Evolutionary conservation across 768 basidiomycete genomes (phyloP), one percentile per base, ranked within the genome.

Genomic region (Collybiopsis luxurians): DNA sequence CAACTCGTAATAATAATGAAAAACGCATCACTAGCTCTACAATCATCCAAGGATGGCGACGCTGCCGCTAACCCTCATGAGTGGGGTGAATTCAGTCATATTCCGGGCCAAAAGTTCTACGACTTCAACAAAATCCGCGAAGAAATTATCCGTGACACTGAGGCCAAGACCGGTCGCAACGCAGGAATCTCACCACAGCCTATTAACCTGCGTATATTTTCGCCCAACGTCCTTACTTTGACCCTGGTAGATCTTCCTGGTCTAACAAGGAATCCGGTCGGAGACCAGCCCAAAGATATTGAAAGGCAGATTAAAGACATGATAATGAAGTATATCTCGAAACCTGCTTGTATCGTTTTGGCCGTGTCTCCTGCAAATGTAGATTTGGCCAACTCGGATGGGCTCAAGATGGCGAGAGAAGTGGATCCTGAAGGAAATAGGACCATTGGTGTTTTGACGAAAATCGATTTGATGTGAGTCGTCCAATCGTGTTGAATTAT

Each of bases 331-430:
- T 98, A 89, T 67, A 98, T 98, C 67, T 86, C 91, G 17, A 94
- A 94, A 70, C 90, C 96, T 38, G 90, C 94, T 53, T 96, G 94
- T 75, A 96, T 98, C 73, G 85, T 98, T 63, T 86, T 98, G 53
- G 96, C 96, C 34, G 96, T 98, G 60, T 97, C 96, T 0, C 90
- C 87, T 38, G 96, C 94, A 63, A 98, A 98, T 70, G 89, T 86
- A 46, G 97, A 99, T 78, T 80, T 99, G 81, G 97, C 97, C 59
- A 99, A 98, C 73, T 98, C 96, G 19, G 97, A 98, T 71, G 96
- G 97, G 48, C 72, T 97, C 67, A 96, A 97, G 77, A 75, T 98
- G 80, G 96, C 95, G 50, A 81, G 97, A 59, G 95, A 98, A 66
- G 95, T 98, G 24, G 97, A 99, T 68, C 95, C 96, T 2, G 96